Evolutionary conservation across 73 alveolate genomes (phyloP).

Genomic region (Halteria grandinella): DNA sequence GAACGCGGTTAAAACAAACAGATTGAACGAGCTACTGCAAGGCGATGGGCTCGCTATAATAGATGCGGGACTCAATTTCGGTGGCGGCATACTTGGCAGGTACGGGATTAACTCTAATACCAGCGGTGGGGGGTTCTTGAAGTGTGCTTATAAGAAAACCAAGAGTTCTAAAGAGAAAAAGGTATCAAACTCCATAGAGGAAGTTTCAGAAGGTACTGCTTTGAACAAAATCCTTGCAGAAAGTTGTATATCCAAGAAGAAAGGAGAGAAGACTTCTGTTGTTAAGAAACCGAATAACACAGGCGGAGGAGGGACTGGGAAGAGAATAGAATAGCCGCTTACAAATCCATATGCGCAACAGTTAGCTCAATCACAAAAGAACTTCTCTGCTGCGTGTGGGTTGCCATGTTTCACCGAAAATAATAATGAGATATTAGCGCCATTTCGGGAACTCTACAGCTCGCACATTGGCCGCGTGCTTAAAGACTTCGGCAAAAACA

Average conservation of each 20-base stretch:
- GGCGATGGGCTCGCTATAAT: constrained; percentile 66
- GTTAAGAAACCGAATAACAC: too few species aligned
- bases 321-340: too few species aligned
- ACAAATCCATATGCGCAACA: too few species aligned
- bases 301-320: too few species aligned
- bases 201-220: too few species aligned
- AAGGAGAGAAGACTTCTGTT: constrained; percentile 15
- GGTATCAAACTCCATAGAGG: too few species aligned
- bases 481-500: constrained; percentile 54
- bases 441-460: constrained; percentile 49
- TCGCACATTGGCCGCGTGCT: constrained; percentile 46
- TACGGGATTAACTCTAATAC: constrained; percentile 71
- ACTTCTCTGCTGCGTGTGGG: too few species aligned
- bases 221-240: too few species aligned
- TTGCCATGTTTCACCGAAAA: too few species aligned
- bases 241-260: too few species aligned
- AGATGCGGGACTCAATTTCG: constrained; percentile 49
- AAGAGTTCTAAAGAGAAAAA: too few species aligned
- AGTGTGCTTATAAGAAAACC: constrained; percentile 26
- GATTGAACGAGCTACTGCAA: constrained; percentile 42
- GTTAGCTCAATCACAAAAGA: too few species aligned
- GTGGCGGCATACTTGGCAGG: constrained; percentile 59
- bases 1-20: constrained; percentile 54
- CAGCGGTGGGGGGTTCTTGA: constrained; percentile 68
- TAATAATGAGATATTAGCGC: constrained; percentile 27